These are phyloP conservation scores for Zancudomyces culisetae DNA, from an alignment of 371 early-diverging fungal genomes.

Conservation along the genomic window DNA sequence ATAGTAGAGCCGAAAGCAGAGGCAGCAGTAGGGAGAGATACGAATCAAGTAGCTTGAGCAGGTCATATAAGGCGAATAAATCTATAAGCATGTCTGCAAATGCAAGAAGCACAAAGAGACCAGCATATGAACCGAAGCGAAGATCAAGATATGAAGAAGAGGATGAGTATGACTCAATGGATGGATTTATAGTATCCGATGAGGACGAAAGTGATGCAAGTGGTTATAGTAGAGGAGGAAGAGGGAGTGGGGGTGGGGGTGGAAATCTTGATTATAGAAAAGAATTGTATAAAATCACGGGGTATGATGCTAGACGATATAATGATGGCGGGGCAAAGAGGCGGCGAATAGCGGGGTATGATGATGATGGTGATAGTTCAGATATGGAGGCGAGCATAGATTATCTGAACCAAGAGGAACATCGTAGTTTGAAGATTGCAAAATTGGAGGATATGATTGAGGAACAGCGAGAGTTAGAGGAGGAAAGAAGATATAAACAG, in stretches of 20 bases:
- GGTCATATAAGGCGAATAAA: too few species aligned
- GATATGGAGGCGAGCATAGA: constrained; percentile 3
- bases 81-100: too few species aligned
- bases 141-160: constrained; percentile 8
- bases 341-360: too few species aligned
- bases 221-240: constrained; percentile 7
- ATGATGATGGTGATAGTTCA: constrained; percentile 20
- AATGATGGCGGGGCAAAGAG: too few species aligned
- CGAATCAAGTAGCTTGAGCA: too few species aligned
- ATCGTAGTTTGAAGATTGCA: not conserved
- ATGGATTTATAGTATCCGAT: constrained; percentile 23
- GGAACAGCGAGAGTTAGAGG: not conserved
- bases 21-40: too few species aligned
- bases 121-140: not conserved
- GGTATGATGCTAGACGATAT: constrained; percentile 13
- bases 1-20: too few species aligned
- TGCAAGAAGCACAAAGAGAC: too few species aligned
- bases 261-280: constrained; percentile 18
- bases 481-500: not conserved
- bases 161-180: constrained; percentile 22
- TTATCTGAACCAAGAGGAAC: not conserved
- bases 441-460: not conserved
- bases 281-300: constrained; percentile 6
- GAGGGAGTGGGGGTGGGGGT: too few species aligned
- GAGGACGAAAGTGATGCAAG: constrained; percentile 19